phyloP scores from a whole-genome alignment of 768 basidiomycete species.

The Dendrothele bispora region DNA sequence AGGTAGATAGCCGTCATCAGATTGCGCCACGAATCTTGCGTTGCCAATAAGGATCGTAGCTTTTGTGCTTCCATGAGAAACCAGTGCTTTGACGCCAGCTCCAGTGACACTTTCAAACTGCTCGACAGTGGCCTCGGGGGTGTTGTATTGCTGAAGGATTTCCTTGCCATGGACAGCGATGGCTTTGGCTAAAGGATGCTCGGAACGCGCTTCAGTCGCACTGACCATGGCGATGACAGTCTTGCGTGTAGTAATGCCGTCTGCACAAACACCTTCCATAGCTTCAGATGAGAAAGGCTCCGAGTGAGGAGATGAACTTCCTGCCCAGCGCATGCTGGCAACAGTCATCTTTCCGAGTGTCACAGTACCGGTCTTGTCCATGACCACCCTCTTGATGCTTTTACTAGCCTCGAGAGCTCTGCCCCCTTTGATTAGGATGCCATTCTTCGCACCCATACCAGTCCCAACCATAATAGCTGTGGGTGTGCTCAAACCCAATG shows the following conservation, averaged over 20 bases:
- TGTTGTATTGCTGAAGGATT: conserved; percentile 43
- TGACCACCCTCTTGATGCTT: conserved; percentile 73
- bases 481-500: conserved; percentile 92
- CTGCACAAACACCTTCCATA: conserved; percentile 40
- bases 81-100: conserved; percentile 76
- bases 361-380: conserved; percentile 98
- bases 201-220: conserved; percentile 87
- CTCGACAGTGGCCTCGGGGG: conserved; percentile 59
- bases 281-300: no score
- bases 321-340: conserved; percentile 74
- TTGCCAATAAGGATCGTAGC: conserved; percentile 76
- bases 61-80: conserved; percentile 52
- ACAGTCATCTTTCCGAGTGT: conserved; percentile 94
- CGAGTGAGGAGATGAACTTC: conserved; percentile 18
- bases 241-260: conserved; percentile 59
- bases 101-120: conserved; percentile 89
- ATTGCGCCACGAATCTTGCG: conserved; percentile 64
- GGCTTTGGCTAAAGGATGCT: conserved; percentile 95
- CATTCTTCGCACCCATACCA: conserved; percentile 94
- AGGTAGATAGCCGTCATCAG: conserved; percentile 54
- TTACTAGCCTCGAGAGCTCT: conserved; percentile 90
- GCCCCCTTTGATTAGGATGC: conserved; percentile 97
- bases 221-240: conserved; percentile 79
- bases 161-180: conserved; percentile 82
- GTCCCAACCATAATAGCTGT: conserved; percentile 99